Percentiles rank a stretch among this genome's conserved stretches.
Evolutionary conservation across 495 filamentous ascomycete species (phyloP).

Genomic region (Paragyromitra xinjiangensis): DNA sequence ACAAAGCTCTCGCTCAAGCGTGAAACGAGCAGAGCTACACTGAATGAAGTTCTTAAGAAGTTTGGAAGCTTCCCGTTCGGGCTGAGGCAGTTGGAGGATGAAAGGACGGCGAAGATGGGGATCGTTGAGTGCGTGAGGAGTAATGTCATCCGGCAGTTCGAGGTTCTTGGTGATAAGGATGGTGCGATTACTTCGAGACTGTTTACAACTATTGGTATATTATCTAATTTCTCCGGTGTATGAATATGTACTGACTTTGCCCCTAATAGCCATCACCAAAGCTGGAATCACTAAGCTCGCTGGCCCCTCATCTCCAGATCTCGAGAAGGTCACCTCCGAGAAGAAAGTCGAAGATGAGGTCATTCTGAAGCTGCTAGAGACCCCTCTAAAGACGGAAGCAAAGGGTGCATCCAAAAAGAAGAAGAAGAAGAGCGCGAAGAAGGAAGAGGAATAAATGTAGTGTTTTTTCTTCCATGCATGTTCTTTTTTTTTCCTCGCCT

Average conservation of each 20-base stretch:
- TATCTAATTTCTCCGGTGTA: constrained; percentile 14
- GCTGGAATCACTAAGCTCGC: constrained; percentile 89
- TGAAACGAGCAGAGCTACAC: constrained; percentile 84
- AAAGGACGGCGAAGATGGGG: constrained; percentile 94
- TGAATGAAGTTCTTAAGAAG: constrained; percentile 93
- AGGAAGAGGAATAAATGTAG: constrained; percentile 60
- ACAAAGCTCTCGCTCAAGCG: constrained; percentile 92
- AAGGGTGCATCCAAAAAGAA: constrained; percentile 95
- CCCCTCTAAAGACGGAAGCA: constrained; percentile 79
- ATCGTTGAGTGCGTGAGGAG: constrained; percentile 92
- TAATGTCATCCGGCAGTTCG: constrained; percentile 91
- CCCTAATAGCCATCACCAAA: constrained; percentile 85
- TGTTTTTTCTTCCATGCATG: constrained; percentile 4
- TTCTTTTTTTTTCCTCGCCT: background rate
- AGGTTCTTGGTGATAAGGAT: constrained; percentile 93
- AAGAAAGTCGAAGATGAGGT: constrained; percentile 98
- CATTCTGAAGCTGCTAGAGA: constrained; percentile 89
- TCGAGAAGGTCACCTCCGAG: constrained; percentile 84
- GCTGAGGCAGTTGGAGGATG: constrained; percentile 94
- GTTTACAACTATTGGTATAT: constrained; percentile 89
- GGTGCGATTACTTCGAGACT: constrained; percentile 80
- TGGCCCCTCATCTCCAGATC: constrained; percentile 74
- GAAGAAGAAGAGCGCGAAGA: constrained; percentile 79
- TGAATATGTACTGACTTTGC: constrained; percentile 6
- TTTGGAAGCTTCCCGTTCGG: constrained; percentile 98